Conservation (phyloP, 306 rosid species). For the Corylus avellana region DNA sequence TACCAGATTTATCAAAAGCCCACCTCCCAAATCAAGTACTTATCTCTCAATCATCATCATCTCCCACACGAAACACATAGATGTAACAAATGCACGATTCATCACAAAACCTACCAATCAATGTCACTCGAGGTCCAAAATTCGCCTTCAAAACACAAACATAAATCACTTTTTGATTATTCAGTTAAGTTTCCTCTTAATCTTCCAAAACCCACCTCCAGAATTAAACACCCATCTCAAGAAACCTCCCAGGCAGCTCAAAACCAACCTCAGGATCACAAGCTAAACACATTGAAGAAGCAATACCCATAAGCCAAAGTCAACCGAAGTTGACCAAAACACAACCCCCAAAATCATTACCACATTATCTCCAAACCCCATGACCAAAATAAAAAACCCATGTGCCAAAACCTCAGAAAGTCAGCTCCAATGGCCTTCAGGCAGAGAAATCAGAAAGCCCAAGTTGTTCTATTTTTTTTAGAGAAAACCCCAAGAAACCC, state of each 20-base stretch:
- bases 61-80: conserved; percentile 33
- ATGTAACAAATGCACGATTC: conserved; percentile 31
- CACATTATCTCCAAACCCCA: conserved; percentile 35
- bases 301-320: conserved; percentile 23
- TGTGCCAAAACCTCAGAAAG: conserved; percentile 26
- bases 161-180: neutral
- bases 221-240: conserved; percentile 2
- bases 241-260: conserved; percentile 8
- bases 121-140: neutral
- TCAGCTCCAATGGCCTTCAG: conserved; percentile 22
- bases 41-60: conserved; percentile 46
- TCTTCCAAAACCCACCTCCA: conserved; percentile 17
- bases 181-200: neutral
- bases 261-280: conserved; percentile 21
- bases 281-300: conserved; percentile 10
- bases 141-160: conserved; percentile 23
- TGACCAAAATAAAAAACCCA: conserved; percentile 31
- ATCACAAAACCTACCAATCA: conserved; percentile 17
- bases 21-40: conserved; percentile 38
- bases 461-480: conserved; percentile 37
- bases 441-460: conserved; percentile 32
- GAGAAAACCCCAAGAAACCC: conserved; percentile 27
- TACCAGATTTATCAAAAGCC: conserved; percentile 22
- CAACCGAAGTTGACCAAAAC: conserved; percentile 21
- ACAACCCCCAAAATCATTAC: conserved; percentile 26